Evolutionary conservation across 345 rosid genomes (phyloP).

Genomic region (Hirschfeldia incana): DNA sequence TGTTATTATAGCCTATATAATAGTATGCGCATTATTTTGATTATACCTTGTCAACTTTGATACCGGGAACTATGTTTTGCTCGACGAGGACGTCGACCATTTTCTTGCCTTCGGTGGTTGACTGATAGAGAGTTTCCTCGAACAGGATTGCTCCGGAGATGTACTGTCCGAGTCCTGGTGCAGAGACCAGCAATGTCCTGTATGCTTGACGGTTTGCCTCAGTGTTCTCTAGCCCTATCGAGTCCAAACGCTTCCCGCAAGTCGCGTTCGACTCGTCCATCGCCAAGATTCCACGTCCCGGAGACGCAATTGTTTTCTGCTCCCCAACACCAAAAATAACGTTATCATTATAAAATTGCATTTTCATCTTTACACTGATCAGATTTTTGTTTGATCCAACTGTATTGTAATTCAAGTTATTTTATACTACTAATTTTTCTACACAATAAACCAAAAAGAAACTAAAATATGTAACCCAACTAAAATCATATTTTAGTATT

Average conservation of each 20-base stretch:
- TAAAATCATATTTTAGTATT: not conserved
- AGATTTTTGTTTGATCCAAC: not conserved
- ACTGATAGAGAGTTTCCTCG: conserved; percentile 97
- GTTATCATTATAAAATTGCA: not conserved
- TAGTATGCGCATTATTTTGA: not conserved
- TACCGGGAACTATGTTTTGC: conserved; percentile 94
- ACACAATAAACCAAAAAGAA: not conserved
- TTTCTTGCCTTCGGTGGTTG: conserved; percentile 83
- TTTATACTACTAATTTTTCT: not conserved
- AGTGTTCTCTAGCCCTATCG: conserved; percentile 94
- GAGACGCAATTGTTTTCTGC: conserved; percentile 92
- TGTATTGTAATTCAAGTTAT: not conserved
- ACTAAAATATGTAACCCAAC: not conserved
- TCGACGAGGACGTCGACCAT: conserved; percentile 87
- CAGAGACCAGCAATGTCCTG: conserved; percentile 80
- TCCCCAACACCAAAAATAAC: not conserved
- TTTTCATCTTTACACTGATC: not conserved
- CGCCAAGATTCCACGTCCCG: conserved; percentile 95
- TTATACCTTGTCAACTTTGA: conserved; percentile 93
- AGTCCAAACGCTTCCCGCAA: conserved; percentile 91
- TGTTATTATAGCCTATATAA: not conserved
- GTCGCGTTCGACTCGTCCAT: conserved; percentile 99
- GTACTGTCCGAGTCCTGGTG: conserved; percentile 83
- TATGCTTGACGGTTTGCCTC: conserved; percentile 99
- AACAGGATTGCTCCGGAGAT: conserved; percentile 93